Evolutionary conservation across 345 rosid species (phyloP), one percentile per base, ranked within the genome.

Genomic region (Citrus australasica): DNA sequence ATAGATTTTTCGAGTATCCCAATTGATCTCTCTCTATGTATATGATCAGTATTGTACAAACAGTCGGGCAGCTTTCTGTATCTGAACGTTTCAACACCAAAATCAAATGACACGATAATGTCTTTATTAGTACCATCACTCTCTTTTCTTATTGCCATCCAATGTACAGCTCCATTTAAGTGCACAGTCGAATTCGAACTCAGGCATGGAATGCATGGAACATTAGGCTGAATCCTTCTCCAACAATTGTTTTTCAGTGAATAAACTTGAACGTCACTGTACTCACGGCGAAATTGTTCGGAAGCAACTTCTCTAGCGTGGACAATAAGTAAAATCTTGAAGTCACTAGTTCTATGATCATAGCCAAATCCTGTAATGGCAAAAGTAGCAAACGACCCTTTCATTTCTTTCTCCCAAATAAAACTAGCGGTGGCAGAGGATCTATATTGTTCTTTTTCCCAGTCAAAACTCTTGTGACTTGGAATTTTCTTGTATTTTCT

Each of bases 321-420:
- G 48, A 67, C 70, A 35, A 35, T 9, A 19, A 67, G 48, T 4
- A 67, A 67, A 67, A 67, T 67, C 70, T 67, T 67, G 46, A 35
- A 67, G 46, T 67, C 48, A n/a, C 22, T 67, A 22, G 48, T 67
- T 37, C 13, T 35, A 21, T 37, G 19, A 37, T 67, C 70, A 38
- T 67, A 67, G 42, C 71, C 71, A 67, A 67, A 67, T 67, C 71
- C 71, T 21, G 51, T 38, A 10, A 37, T 67, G 28, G 53, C 51
- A 38, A 38, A 67, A 19, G 30, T 67, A 37, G 71, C 71, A 38
- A 67, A 67, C 5, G 16, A n/a, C 4, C 53, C 32, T 67, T 9
- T 32, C 5, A 16, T 19, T 65, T 38, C 30, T 67, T 67, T 11
- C 25, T 38, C 21, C 71, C 32, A 67, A n/a, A 38, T 2, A 28